Percentiles rank a stretch among this genome's conserved stretches.
Evolutionary conservation across 1,284 basidiomycete genomes (phyloP).

Genomic region (Lentinus polychrous): DNA sequence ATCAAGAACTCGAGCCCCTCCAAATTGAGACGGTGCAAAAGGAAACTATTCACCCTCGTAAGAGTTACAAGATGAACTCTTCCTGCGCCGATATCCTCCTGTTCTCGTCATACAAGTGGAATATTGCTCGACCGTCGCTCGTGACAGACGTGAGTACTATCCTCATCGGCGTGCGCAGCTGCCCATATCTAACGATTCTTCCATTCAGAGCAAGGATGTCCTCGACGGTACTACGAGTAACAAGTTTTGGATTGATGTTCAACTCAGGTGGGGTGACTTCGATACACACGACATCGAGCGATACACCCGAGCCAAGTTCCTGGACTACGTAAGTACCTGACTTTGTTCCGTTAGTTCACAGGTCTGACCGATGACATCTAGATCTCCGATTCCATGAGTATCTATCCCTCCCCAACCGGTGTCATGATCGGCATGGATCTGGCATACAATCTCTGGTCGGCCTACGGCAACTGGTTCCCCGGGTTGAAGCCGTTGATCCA

Average conservation of each 20-base stretch:
- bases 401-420: constrained; percentile 97
- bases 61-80: constrained; percentile 99
- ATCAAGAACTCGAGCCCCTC: constrained; percentile 96
- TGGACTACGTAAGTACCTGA: constrained; percentile 71
- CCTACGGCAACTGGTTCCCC: constrained; percentile 99
- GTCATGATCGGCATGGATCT: constrained; percentile 98
- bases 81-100: constrained; percentile 94
- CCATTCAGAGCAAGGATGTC: constrained; percentile 78
- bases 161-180: background rate
- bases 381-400: constrained; percentile 94
- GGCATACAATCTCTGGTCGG: constrained; percentile 98
- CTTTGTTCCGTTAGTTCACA: constrained; percentile 6
- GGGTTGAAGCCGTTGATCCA: constrained; percentile 97
- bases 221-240: constrained; percentile 96
- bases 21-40: constrained; percentile 99
- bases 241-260: constrained; percentile 99
- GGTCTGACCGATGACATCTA: constrained; percentile 21
- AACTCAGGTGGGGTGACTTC: constrained; percentile 98
- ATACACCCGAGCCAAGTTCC: constrained; percentile 96
- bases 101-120: constrained; percentile 99
- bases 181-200: constrained; percentile 8
- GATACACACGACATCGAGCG: constrained; percentile 98
- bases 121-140: constrained; percentile 93
- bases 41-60: constrained; percentile 98
- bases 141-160: constrained; percentile 74